Conservation (phyloP, 805 yeast genomes). For the Candida vaughaniae region DNA sequence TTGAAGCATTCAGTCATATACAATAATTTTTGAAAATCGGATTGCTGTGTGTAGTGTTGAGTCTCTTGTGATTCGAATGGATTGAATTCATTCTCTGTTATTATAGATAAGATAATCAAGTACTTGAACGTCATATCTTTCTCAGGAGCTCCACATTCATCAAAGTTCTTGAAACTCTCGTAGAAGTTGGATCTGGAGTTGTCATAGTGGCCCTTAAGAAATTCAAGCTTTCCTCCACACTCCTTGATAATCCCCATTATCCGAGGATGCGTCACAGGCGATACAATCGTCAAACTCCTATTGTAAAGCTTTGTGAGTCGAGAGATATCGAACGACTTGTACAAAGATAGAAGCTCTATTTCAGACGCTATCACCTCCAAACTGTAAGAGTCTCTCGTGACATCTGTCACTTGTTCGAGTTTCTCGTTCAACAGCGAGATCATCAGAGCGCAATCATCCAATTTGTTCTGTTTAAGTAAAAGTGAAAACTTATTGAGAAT, state of each 20-base stretch:
- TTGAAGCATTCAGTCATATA: constrained; percentile 30
- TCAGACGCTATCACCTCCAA: constrained; percentile 69
- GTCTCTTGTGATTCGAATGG: constrained; percentile 77
- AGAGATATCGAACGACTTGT: constrained; percentile 29
- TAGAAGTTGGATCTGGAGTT: constrained; percentile 63
- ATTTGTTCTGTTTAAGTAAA: constrained; percentile 28
- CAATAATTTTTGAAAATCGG: constrained; percentile 29
- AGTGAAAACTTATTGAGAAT: constrained; percentile 44
- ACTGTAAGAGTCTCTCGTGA: constrained; percentile 45
- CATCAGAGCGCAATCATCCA: constrained; percentile 31
- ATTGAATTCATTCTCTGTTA: constrained; percentile 64
- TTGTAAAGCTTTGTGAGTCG: constrained; percentile 49
- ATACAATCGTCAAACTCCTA: constrained; percentile 41
- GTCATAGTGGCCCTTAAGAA: constrained; percentile 58
- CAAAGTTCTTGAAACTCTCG: constrained; percentile 43
- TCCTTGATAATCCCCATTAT: constrained; percentile 74
- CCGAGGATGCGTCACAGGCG: constrained; percentile 74
- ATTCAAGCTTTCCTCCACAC: constrained; percentile 69
- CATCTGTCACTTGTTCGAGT: constrained; percentile 40
- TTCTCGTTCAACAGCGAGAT: constrained; percentile 37
- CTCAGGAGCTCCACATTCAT: constrained; percentile 43
- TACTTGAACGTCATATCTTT: constrained; percentile 60
- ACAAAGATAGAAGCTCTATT: constrained; percentile 50
- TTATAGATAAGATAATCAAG: constrained; percentile 58
- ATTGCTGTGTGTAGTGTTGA: constrained; percentile 43